Base-by-base conservation (phyloP, 1,284 basidiomycete genomes). In the Termitomyces sp. region DNA sequence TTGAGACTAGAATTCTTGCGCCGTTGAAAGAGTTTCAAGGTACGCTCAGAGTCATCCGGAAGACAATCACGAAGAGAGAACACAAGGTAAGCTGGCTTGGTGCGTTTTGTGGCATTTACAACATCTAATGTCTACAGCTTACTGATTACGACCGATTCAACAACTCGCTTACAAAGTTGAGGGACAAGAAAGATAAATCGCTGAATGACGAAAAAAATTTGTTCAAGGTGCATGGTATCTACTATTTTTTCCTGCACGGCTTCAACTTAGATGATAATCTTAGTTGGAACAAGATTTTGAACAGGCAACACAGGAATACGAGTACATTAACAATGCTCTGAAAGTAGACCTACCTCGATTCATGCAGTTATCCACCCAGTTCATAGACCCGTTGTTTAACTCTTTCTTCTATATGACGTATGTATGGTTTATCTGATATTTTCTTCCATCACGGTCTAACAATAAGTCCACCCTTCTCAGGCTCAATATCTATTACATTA, bases 361-460 rank as follows among this genome's bases (percentile, higher is more conserved):
- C 76, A 86, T 99, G 75, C 79, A 80, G 28, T 81, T 97, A 63
- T 80, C 89, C 1, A 88, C 91, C 1, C 82, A 88, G 55, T 97
- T 98, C 72, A 91, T 99, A 66, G 90, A 96, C 59, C 97, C 97
- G 1, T 76, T 99, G 13, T 99, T 97, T 81, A 89, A 97, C 66
- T 96, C 93, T 21, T 95, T 96, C 78, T 99, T 93, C 79, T 99
- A 97, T 72, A 98, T 99, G 96, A 94, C 98, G 93, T 94, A 62
- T 64, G 93, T 94, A 62, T 64, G 91, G 83, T 38, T 30, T 42
- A 37, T 59, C 38, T 39, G 30, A n/a, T 16, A 30, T 53, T 35
- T 21, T 44, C n/a, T 38, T 34, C 13, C 21, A 44, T 21, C 11
- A 19, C 48, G 44, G 28, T 16, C 43, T 30, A 40, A 38, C 47